phyloP scores from a whole-genome alignment of 306 rosid species.

The Cucumis sativus region Cucumber_9930_V3 NC_026659.2:25831001-25831500 shows the following conservation, averaged over 20 bases:
- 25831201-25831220: background rate
- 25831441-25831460: background rate
- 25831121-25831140: too few relatives aligned
- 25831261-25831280: background rate
- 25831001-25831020: too few relatives aligned
- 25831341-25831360: background rate
- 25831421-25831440: background rate
- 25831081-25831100: too few relatives aligned
- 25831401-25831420: background rate
- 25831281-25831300: background rate
- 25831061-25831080: background rate
- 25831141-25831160: too few relatives aligned
- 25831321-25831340: constrained; percentile 1
- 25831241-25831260: background rate
- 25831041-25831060: background rate
- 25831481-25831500: background rate
- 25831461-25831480: background rate
- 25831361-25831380: background rate
- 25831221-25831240: background rate
- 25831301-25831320: background rate
- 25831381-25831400: too few relatives aligned
- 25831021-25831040: too few relatives aligned
- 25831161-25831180: too few relatives aligned
- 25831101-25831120: background rate
- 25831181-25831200: too few relatives aligned